These are phyloP conservation scores for Candida sphagnicola DNA, from an alignment of 805 yeast genomes.

Conservation along the genomic window DNA sequence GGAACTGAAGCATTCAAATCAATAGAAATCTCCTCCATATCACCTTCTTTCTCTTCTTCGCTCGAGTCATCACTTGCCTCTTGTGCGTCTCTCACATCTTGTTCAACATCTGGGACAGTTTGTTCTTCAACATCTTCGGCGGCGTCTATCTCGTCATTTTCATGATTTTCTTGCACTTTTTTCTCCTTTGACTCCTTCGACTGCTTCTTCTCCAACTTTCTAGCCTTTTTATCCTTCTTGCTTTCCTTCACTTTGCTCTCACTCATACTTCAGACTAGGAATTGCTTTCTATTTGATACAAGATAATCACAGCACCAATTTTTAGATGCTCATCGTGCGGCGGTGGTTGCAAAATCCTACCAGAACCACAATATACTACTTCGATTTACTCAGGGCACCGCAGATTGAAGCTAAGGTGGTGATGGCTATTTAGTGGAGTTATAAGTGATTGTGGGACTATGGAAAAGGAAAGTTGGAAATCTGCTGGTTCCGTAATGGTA, in stretches of 20 bases:
- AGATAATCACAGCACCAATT: background rate
- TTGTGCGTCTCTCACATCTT: conserved; percentile 9
- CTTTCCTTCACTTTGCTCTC: conserved; percentile 2
- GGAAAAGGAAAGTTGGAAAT: too few relatives aligned
- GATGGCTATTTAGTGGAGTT: too few relatives aligned
- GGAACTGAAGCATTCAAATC: conserved; percentile 73
- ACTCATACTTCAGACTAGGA: background rate
- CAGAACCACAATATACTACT: too few relatives aligned
- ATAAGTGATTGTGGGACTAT: too few relatives aligned
- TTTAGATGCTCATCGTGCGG: conserved; percentile 1
- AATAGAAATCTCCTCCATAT: conserved; percentile 58
- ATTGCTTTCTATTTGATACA: background rate
- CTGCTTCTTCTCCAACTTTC: conserved; percentile 17
- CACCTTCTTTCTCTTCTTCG: conserved; percentile 15
- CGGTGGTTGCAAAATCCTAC: conserved; percentile 1
- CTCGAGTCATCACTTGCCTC: conserved; percentile 8
- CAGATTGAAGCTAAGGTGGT: too few relatives aligned
- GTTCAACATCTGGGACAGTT: conserved; percentile 2
- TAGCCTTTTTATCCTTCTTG: conserved; percentile 19
- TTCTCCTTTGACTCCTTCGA: conserved; percentile 13
- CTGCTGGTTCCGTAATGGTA: too few relatives aligned
- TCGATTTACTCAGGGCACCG: too few relatives aligned
- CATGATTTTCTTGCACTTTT: conserved; percentile 17
- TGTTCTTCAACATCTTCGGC: conserved; percentile 28
- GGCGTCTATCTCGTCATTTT: conserved; percentile 24